Percentiles rank a stretch among this genome's conserved stretches.
phyloP scores from a whole-genome alignment of 129 eudicot species.

The Lonicera japonica region DNA sequence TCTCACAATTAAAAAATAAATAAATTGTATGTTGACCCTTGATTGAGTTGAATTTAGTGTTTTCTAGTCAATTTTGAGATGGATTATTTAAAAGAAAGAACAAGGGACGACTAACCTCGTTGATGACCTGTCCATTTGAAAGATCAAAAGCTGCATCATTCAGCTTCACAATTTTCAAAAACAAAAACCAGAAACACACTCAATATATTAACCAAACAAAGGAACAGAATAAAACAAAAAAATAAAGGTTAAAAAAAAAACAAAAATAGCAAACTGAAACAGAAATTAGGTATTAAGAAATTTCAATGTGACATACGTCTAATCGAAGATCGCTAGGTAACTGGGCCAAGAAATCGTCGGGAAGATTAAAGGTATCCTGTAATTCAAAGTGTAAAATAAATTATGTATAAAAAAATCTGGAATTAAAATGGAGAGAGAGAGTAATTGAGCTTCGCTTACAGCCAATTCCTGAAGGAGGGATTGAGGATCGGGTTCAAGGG shows the following conservation, averaged over 20 bases:
- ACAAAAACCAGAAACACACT: too few relatives aligned
- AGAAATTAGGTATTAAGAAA: background rate
- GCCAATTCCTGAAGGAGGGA: slow-evolving; percentile 59
- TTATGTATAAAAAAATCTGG: background rate
- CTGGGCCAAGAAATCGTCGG: slow-evolving; percentile 69
- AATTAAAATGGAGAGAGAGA: background rate
- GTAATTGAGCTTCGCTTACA: slow-evolving; percentile 27
- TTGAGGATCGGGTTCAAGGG: slow-evolving; percentile 40
- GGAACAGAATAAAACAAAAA: background rate
- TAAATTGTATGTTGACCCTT: too few relatives aligned
- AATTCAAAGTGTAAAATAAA: slow-evolving; percentile 1
- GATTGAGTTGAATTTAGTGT: too few relatives aligned
- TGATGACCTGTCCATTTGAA: slow-evolving; percentile 74
- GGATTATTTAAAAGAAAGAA: background rate
- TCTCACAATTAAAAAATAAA: too few relatives aligned
- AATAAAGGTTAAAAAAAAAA: background rate
- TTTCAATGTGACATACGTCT: slow-evolving; percentile 51
- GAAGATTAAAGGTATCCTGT: slow-evolving; percentile 83
- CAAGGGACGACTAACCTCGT: slow-evolving; percentile 50
- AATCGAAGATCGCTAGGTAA: slow-evolving; percentile 89
- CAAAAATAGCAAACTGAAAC: background rate
- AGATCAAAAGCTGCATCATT: slow-evolving; percentile 99
- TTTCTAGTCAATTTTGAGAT: too few relatives aligned
- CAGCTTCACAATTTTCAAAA: slow-evolving; percentile 43
- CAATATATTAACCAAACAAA: background rate